phyloP scores from a whole-genome alignment of 2,329 filamentous ascomycete species.

The Plenodomus biglobosus region DNA sequence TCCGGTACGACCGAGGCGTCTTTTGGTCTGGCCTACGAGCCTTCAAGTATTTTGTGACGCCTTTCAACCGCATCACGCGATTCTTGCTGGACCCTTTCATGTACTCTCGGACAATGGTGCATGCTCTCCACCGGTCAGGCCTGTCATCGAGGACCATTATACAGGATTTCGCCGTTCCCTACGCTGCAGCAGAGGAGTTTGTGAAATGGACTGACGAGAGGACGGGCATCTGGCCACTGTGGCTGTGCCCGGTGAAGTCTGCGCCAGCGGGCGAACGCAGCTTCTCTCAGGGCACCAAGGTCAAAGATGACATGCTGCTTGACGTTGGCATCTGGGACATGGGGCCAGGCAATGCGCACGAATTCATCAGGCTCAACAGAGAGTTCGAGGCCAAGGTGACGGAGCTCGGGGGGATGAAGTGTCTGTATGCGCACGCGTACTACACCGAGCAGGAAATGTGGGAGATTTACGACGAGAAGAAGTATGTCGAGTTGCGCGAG shows the following conservation, averaged over 20 bases:
- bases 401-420: conserved; percentile 77
- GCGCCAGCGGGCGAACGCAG: conserved; percentile 25
- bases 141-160: conserved; percentile 60
- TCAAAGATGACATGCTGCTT: conserved; percentile 35
- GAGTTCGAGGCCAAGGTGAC: conserved; percentile 70
- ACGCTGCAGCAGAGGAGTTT: conserved; percentile 54
- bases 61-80: conserved; percentile 62
- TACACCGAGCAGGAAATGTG: conserved; percentile 74
- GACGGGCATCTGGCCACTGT: conserved; percentile 58
- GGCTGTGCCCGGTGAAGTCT: conserved; percentile 58
- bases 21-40: conserved; percentile 66
- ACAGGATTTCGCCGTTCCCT: conserved; percentile 64
- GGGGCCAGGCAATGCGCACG: conserved; percentile 58
- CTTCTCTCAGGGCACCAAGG: conserved; percentile 35
- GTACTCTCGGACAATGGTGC: conserved; percentile 64
- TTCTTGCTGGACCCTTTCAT: conserved; percentile 63
- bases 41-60: conserved; percentile 62
- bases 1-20: conserved; percentile 64
- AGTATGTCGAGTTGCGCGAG: conserved; percentile 63
- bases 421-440: conserved; percentile 85
- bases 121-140: conserved; percentile 62
- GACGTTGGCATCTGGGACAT: conserved; percentile 75
- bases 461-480: conserved; percentile 61
- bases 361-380: conserved; percentile 70
- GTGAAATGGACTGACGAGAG: conserved; percentile 54